A percentile compares a stretch with the other conserved stretches of the same genome.
These are phyloP conservation scores for Apostasia ramifera DNA, from an alignment of 106 monocot genomes.

Conservation along the genomic window DNA sequence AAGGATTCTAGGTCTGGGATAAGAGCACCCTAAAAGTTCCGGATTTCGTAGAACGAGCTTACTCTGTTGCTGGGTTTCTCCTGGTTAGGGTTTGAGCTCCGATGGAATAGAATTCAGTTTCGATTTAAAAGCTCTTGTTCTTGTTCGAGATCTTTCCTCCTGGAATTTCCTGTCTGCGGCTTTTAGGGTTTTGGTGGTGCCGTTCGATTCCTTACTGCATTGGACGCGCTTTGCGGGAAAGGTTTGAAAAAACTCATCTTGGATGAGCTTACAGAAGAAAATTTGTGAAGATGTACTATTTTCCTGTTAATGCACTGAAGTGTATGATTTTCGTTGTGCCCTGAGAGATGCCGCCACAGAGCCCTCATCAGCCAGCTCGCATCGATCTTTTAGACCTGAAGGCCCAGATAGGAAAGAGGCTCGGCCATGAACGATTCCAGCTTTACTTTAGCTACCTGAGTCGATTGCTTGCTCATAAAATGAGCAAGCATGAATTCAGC, in stretches of 20 bases:
- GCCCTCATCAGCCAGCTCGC: constrained; percentile 12
- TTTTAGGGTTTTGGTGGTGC: too few species aligned
- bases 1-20: not conserved
- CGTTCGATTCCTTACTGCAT: constrained; percentile 13
- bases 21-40: not conserved
- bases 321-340: constrained; percentile 8
- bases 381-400: constrained; percentile 40
- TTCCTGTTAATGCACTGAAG: not conserved
- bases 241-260: constrained; percentile 5
- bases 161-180: too few species aligned
- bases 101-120: not conserved
- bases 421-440: constrained; percentile 25
- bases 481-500: constrained; percentile 38
- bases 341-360: constrained; percentile 18
- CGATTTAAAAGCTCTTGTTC: too few species aligned
- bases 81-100: not conserved
- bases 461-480: constrained; percentile 26
- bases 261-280: not conserved
- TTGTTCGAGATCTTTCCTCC: too few species aligned
- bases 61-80: not conserved
- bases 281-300: not conserved
- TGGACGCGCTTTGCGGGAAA: constrained; percentile 4
- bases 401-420: constrained; percentile 21
- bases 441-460: constrained; percentile 33
- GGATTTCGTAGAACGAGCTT: not conserved